A percentile compares a stretch with the other conserved stretches of the same genome.
Conservation (phyloP, 306 rosid genomes). For the Lathyrus tuberosus region DNA sequence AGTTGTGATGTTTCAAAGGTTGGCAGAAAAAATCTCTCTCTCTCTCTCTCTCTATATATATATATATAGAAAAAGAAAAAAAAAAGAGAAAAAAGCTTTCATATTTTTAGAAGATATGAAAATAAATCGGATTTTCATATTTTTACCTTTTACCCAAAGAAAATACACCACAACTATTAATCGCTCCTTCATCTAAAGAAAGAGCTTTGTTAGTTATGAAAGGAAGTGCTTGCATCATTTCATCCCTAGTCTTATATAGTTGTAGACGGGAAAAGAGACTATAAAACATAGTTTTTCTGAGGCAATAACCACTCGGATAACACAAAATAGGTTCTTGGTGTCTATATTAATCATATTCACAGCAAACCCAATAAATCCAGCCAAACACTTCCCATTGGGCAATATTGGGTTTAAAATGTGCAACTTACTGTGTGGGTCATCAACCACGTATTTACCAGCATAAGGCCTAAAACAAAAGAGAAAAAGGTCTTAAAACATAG, state of each 20-base stretch:
- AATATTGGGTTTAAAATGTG: conserved; percentile 77
- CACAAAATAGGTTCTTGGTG: conserved; percentile 53
- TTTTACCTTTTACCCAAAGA: conserved; percentile 76
- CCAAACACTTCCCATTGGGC: conserved; percentile 70
- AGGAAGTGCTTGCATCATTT: conserved; percentile 78
- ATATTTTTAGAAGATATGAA: background rate
- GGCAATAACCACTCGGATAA: conserved; percentile 69
- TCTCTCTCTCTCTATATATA: too few species aligned
- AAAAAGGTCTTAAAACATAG: background rate
- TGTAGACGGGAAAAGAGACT: conserved; percentile 77
- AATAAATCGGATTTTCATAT: conserved; percentile 29
- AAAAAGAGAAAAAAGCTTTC: too few species aligned
- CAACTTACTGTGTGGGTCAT: too few species aligned
- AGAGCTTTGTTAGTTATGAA: conserved; percentile 81
- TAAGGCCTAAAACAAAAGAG: conserved; percentile 56
- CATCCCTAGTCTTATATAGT: conserved; percentile 80
- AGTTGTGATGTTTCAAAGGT: too few species aligned
- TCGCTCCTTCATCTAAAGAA: conserved; percentile 89
- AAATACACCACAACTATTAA: conserved; percentile 59
- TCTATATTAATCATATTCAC: conserved; percentile 79
- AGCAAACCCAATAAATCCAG: conserved; percentile 86
- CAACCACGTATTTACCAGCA: conserved; percentile 72
- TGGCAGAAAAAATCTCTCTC: too few species aligned
- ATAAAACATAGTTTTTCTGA: conserved; percentile 78
- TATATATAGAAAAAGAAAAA: too few species aligned